Conservation (phyloP, 805 yeast species). For the Spathaspora girioi region DNA sequence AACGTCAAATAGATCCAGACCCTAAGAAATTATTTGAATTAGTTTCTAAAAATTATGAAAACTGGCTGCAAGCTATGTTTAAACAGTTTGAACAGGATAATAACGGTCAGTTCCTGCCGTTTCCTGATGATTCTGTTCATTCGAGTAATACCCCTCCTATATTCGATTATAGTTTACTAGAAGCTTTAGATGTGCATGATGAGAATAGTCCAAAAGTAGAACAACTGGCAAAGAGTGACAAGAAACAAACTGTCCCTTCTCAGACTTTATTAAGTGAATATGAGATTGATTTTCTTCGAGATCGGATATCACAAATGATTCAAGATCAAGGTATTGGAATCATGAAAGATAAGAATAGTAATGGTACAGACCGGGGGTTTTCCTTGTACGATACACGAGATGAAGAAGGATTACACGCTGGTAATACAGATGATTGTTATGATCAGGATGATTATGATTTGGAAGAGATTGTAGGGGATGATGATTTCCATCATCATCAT, state of each 20-base stretch:
- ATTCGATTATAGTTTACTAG: conserved; percentile 25
- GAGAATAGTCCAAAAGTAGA: background rate
- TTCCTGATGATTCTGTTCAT: conserved; percentile 18
- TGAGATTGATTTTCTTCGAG: conserved; percentile 26
- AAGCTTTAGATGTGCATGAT: conserved; percentile 19
- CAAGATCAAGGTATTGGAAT: conserved; percentile 3
- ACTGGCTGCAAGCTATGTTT: conserved; percentile 34
- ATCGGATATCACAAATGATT: conserved; percentile 23
- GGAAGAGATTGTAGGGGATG: conserved; percentile 17
- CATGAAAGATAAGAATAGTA: background rate
- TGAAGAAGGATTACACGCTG: conserved; percentile 38
- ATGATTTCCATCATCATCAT: conserved; percentile 28
- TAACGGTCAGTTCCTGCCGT: conserved; percentile 5
- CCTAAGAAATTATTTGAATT: conserved; percentile 27
- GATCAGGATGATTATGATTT: conserved; percentile 37
- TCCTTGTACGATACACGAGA: conserved; percentile 34
- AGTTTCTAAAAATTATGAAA: conserved; percentile 33
- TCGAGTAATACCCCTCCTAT: conserved; percentile 13
- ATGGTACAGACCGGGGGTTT: conserved; percentile 16
- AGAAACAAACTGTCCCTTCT: background rate
- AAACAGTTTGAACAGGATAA: conserved; percentile 21
- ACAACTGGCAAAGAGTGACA: background rate
- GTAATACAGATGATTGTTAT: conserved; percentile 19
- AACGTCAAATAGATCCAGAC: conserved; percentile 9
- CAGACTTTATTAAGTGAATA: conserved; percentile 16